These are phyloP conservation scores for Vaccinium macrocarpon DNA, from an alignment of 148 eudicot genomes.

Conservation along the genomic window DNA sequence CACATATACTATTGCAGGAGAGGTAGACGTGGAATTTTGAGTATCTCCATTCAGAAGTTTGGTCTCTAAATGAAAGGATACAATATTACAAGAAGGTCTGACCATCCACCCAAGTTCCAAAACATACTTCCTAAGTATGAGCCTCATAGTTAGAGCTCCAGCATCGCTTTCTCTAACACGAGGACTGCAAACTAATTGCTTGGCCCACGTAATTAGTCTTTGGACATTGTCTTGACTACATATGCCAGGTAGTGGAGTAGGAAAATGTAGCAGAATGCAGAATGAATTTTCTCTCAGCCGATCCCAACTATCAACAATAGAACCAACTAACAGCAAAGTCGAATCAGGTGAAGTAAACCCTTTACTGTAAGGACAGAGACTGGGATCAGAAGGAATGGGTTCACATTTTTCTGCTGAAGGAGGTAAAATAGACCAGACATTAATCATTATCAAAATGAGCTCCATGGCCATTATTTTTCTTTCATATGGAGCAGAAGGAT, in stretches of 20 bases:
- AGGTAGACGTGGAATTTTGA: conserved; percentile 27
- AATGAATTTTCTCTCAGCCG: conserved; percentile 84
- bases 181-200: conserved; percentile 84
- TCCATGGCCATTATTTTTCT: conserved; percentile 99
- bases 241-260: conserved; percentile 91
- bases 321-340: conserved; percentile 79
- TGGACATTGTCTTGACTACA: conserved; percentile 47
- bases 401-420: conserved; percentile 36
- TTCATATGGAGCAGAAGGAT: conserved; percentile 99
- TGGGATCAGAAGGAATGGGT: conserved; percentile 31
- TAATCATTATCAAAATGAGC: conserved; percentile 72
- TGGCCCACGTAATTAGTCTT: conserved; percentile 75
- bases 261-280: conserved; percentile 69
- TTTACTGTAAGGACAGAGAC: conserved; percentile 58
- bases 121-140: conserved; percentile 82
- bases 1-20: conserved; percentile 58
- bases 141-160: conserved; percentile 85
- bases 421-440: conserved; percentile 74
- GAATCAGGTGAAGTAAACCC: conserved; percentile 77
- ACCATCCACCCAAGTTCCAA: conserved; percentile 77
- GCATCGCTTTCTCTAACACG: conserved; percentile 99
- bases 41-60: conserved; percentile 32
- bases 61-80: conserved; percentile 31
- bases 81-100: conserved; percentile 46
- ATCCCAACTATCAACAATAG: conserved; percentile 98